Evolutionary conservation across 2,329 filamentous ascomycete species (phyloP), one percentile per base, ranked within the genome.

Genomic region (Bipolaris bicolor): DNA sequence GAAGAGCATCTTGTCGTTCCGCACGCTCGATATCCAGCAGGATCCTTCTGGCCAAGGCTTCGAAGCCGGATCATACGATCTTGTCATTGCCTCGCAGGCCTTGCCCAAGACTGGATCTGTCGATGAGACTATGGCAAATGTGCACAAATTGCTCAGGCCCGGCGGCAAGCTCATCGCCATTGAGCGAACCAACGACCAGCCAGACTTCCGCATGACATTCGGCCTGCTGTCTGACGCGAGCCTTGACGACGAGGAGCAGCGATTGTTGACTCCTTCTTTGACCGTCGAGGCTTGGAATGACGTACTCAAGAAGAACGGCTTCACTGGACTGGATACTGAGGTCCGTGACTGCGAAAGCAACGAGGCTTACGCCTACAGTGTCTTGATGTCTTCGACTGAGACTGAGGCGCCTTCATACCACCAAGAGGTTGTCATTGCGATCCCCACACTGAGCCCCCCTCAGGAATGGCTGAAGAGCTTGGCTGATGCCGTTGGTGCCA

Each of bases 11-110:
- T 6, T 46, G 15, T 11, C n/a, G 3, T 46, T 46, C 26, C 13
- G 24, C 7, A 33, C 3, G 16, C 16, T 37, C 7, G 33, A 49
- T 29, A 24, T 24, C 5, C 22, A 36, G 16, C 31, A 51, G 16
- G 63, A 66, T 40, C 54, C 58, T 10, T 20, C 24, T 0, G 29
- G 29, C 0, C 65, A 68, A 49, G 60, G 65, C 6, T 65, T 66
- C 26, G 55, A 58, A 9, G 33, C 24, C 1, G 47, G 40, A 6
- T 48, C 46, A 2, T 64, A 62, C 46, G 63, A 69, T 51, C 18
- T 69, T 7, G 52, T 63, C 1, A 37, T 67, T 82, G 6, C 47
- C 80, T 9, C 48, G 78, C 1, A 61, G 72, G 18, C 81, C 4
- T 34, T 70, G 7, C 64, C 66, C 51, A 58, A 52, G 9, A 64